A percentile compares a stretch with the other conserved stretches of the same genome.
These are phyloP conservation scores for Corynespora cassiicola DNA, from an alignment of 2,329 filamentous ascomycete genomes.

Conservation along the genomic window DNA sequence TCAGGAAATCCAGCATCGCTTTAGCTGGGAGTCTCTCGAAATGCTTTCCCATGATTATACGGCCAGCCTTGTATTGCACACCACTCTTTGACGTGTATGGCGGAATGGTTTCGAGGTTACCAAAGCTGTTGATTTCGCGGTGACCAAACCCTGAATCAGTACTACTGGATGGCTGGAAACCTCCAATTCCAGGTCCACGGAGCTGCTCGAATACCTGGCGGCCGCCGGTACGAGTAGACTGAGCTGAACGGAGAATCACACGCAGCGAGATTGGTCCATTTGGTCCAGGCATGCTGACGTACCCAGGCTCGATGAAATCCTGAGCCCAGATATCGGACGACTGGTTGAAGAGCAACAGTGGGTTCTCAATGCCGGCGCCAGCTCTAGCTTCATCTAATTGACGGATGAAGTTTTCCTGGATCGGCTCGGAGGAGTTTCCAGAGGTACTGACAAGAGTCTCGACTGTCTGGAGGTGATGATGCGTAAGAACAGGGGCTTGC, in stretches of 20 bases:
- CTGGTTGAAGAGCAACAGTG: conserved; percentile 26
- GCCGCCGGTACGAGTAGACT: conserved; percentile 33
- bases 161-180: conserved; percentile 34
- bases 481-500: conserved; percentile 47
- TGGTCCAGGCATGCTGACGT: conserved; percentile 48
- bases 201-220: conserved; percentile 42
- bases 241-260: conserved; percentile 36
- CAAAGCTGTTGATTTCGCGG: conserved; percentile 27
- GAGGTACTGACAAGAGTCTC: conserved; percentile 31
- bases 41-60: conserved; percentile 26
- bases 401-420: conserved; percentile 20
- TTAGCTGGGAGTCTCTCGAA: conserved; percentile 12
- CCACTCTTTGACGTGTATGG: conserved; percentile 30
- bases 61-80: conserved; percentile 21
- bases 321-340: conserved; percentile 47
- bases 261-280: conserved; percentile 39
- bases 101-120: conserved; percentile 50
- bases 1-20: conserved; percentile 34
- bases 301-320: conserved; percentile 50
- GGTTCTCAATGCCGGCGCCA: conserved; percentile 13
- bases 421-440: conserved; percentile 11
- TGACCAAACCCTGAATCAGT: conserved; percentile 13
- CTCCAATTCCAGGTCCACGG: conserved; percentile 36
- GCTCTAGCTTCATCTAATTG: conserved; percentile 16
- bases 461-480: conserved; percentile 45